Percentiles rank a stretch among this genome's conserved stretches.
These are phyloP conservation scores for Detonula confervacea DNA, from an alignment of 352 stramenopile genomes.

Conservation along the genomic window DNA sequence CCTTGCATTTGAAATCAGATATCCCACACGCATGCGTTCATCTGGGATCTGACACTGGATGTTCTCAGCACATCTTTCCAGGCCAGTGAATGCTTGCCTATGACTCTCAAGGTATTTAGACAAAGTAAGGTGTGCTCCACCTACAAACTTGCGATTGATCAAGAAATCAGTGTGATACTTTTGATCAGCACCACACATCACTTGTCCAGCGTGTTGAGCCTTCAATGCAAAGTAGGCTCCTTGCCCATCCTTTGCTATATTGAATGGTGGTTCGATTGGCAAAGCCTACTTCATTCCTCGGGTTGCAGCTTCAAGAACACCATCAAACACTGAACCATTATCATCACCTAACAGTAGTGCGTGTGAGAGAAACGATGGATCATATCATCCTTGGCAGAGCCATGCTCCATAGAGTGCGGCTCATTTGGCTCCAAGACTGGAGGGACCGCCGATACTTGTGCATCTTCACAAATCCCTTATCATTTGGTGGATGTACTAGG, in stretches of 20 bases:
- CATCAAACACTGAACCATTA: conserved; percentile 33
- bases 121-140: conserved; percentile 19
- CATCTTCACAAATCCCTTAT: too few species aligned
- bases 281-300: conserved; percentile 21
- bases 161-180: conserved; percentile 7
- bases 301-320: conserved; percentile 34
- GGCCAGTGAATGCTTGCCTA: not conserved
- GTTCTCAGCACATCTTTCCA: not conserved
- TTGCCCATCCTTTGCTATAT: conserved; percentile 28
- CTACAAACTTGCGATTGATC: conserved; percentile 13
- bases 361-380: conserved; percentile 25
- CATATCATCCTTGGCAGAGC: conserved; percentile 32
- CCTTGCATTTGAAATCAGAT: conserved; percentile 12
- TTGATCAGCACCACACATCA: conserved; percentile 23
- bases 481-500: too few species aligned
- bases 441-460: too few species aligned
- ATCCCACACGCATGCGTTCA: conserved; percentile 22
- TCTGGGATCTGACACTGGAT: conserved; percentile 18
- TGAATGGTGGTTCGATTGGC: too few species aligned
- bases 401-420: conserved; percentile 23
- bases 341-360: conserved; percentile 32
- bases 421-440: not conserved
- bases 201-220: conserved; percentile 31
- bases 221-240: conserved; percentile 29
- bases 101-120: too few species aligned